Conservation (phyloP, 306 rosid genomes). For the Cicer judaicum region DNA sequence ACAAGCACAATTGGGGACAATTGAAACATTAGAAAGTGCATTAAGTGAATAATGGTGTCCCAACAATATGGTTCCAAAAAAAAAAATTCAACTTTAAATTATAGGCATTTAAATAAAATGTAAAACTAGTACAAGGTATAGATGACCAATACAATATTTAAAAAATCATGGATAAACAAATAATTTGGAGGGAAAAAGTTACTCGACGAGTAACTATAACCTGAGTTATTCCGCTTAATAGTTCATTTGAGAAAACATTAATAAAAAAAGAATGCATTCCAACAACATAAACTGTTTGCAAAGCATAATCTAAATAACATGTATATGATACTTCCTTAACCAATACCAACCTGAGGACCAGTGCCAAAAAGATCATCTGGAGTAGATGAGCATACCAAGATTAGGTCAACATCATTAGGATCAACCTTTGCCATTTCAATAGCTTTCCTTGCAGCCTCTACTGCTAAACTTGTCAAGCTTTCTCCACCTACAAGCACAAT, state of each 20-base stretch:
- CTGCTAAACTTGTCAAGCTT: constrained; percentile 66
- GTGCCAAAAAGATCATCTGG: constrained; percentile 94
- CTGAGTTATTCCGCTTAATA: no score
- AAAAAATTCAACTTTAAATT: not conserved
- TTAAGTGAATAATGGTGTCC: not conserved
- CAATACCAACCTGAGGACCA: constrained; percentile 79
- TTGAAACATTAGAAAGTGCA: not conserved
- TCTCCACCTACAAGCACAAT: constrained; percentile 66
- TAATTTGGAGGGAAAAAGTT: no score
- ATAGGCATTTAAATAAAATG: not conserved
- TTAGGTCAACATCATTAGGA: constrained; percentile 80
- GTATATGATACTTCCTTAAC: constrained; percentile 15
- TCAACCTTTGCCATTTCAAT: constrained; percentile 93
- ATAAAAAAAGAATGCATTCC: no score
- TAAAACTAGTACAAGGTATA: not conserved
- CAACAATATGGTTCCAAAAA: not conserved
- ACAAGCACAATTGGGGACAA: constrained; percentile 5
- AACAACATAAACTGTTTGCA: not conserved
- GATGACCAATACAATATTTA: not conserved
- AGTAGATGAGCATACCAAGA: constrained; percentile 89
- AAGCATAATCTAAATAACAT: not conserved
- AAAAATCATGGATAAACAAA: no score
- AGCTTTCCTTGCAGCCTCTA: constrained; percentile 77
- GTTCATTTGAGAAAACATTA: no score
- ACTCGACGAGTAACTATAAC: no score